A percentile compares a stretch with the other conserved stretches of the same genome.
phyloP scores from a whole-genome alignment of 1,284 basidiomycete genomes.

The Porogramme epimiltina region DNA sequence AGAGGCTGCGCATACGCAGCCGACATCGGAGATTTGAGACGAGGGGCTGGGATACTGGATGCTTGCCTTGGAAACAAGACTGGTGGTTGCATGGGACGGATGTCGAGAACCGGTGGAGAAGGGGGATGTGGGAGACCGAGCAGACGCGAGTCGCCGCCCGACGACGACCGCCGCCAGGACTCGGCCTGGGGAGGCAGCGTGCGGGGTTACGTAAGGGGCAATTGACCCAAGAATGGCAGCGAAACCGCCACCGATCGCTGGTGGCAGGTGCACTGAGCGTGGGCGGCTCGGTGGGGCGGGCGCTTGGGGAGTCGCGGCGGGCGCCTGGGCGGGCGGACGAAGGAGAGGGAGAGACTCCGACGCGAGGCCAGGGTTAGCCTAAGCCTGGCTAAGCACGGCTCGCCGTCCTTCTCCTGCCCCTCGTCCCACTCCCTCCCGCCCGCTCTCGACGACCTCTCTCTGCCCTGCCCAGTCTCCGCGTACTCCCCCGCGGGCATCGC shows the following conservation, averaged over 20 bases:
- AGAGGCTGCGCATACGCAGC: neutral
- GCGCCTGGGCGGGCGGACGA: too few species aligned
- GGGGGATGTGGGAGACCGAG: too few species aligned
- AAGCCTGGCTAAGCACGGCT: too few species aligned
- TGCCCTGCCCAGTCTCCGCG: too few species aligned
- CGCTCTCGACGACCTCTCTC: neutral
- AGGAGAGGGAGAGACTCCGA: too few species aligned
- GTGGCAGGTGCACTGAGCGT: neutral
- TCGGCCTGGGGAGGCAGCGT: too few species aligned
- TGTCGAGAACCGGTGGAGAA: neutral
- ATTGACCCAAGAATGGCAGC: slow-evolving; percentile 18
- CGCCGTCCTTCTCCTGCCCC: neutral
- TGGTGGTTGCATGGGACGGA: neutral
- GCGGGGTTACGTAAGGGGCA: slow-evolving; percentile 13
- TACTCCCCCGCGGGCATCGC: neutral
- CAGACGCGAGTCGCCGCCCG: too few species aligned
- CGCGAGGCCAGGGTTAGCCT: too few species aligned
- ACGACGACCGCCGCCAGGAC: too few species aligned
- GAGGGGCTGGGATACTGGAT: neutral
- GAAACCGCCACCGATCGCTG: slow-evolving; percentile 15
- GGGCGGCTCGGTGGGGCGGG: too few species aligned
- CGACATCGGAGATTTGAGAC: neutral
- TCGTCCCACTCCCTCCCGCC: neutral
- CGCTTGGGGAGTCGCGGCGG: too few species aligned
- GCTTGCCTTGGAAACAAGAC: slow-evolving; percentile 5